Evolutionary conservation across 768 basidiomycete genomes (phyloP).

Genomic region (Leccinum rimulosum): DNA sequence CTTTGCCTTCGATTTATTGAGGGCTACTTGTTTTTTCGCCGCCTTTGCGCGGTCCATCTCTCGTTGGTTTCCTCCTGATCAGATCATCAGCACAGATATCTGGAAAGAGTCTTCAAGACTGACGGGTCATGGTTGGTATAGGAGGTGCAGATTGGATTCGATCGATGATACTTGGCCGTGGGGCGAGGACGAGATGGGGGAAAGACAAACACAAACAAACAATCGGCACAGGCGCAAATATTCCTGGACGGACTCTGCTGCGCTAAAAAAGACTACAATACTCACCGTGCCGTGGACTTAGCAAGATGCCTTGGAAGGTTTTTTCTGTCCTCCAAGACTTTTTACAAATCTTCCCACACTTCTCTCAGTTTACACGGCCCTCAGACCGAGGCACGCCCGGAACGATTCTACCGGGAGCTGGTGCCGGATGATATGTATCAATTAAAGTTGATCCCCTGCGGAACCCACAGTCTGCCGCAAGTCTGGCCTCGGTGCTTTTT

Average conservation of each 20-base stretch:
- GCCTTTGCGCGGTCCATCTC: constrained; percentile 72
- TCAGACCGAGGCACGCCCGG: constrained; percentile 2
- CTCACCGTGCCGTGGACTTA: neutral
- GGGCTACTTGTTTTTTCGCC: constrained; percentile 62
- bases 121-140: constrained; percentile 50
- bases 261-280: too few species aligned
- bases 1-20: constrained; percentile 59
- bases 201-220: constrained; percentile 28
- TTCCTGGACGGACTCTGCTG: neutral
- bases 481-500: constrained; percentile 5
- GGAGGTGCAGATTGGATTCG: constrained; percentile 2
- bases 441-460: constrained; percentile 10
- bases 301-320: neutral
- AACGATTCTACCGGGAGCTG: constrained; percentile 12
- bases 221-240: neutral
- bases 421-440: neutral
- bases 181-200: neutral
- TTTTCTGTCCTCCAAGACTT: neutral
- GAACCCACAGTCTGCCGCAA: constrained; percentile 3
- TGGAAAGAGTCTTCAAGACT: constrained; percentile 24
- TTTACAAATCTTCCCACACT: constrained; percentile 14
- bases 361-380: constrained; percentile 9
- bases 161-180: constrained; percentile 3
- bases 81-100: constrained; percentile 10
- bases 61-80: constrained; percentile 77